Base-by-base conservation (phyloP, 176 grass and related monocot species). In the Tillandsia leiboldiana region DNA sequence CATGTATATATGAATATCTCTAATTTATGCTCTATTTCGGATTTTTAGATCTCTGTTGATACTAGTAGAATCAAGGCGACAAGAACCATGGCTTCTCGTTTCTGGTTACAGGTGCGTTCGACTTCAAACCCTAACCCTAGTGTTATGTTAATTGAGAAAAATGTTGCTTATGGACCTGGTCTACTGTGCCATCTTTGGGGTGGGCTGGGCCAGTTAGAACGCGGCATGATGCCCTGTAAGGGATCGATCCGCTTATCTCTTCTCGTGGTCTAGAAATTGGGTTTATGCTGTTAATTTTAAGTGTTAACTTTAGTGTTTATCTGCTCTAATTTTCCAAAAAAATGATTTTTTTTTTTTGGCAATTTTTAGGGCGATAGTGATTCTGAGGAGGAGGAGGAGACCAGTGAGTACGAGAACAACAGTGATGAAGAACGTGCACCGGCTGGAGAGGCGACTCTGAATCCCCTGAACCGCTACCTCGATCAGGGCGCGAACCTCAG, bases 341-440 rank as follows among this genome's bases (percentile, higher is more conserved):
- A 33, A 33, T 18, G 9, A 18, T 29, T 18, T 20, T 20, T 29
- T 18, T 18, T 57, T 71, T 14, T 22, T 61, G 12, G 12, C 18
- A 9, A 72, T 62, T 54, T 66, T 69, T 85, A 91, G 91, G 91
- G 83, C 8, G 88, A 82, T 70, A 96, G 87, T 9, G 91, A 96
- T n/a, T 81, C 91, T 0, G 87, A 96, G 65, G 91, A 96, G 66
- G 85, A 96, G 59, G 80, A 95, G 15, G 84, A 79, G 51, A 79
- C 79, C 9, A 51, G 70, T 10, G 75, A 63, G 59, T 69, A 20
- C 24, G 72, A 33, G 0, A 78, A 73, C 74, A 61, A n/a, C 51
- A 72, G 66, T 61, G 73, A 42, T 68, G 17, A 7, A 0, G 79
- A 15, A 61, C 33, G 33, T 7, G 59, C 64, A 3, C 11, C 65